Conservation (phyloP, 345 rosid genomes). For the Punica granatum region DNA sequence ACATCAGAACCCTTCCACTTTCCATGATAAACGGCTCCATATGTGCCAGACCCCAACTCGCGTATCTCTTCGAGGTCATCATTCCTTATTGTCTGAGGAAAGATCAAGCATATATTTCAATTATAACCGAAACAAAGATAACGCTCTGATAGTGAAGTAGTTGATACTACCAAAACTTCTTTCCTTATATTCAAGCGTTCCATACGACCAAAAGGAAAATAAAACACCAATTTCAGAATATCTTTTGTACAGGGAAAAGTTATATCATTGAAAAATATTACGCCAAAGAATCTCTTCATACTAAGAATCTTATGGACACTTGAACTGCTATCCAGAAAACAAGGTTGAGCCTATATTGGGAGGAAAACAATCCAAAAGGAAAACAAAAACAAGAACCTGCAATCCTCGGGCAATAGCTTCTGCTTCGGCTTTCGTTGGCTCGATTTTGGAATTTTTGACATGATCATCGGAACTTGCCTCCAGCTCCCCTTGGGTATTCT, state of each 20-base stretch:
- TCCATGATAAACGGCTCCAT: constrained; percentile 96
- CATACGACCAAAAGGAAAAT: background rate
- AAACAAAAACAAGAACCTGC: constrained; percentile 46
- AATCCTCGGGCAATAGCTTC: constrained; percentile 89
- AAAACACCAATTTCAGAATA: background rate
- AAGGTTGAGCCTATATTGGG: background rate
- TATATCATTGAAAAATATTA: background rate
- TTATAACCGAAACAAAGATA: background rate
- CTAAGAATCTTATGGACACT: background rate
- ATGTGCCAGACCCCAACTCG: constrained; percentile 88
- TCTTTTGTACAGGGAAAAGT: background rate
- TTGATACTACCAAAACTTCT: background rate
- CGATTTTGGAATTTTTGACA: constrained; percentile 52
- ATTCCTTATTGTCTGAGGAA: constrained; percentile 63
- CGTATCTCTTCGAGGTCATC: constrained; percentile 96
- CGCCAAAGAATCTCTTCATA: background rate
- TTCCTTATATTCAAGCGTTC: background rate
- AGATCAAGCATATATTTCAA: constrained; percentile 4
- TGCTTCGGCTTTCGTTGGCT: constrained; percentile 90
- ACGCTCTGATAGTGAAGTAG: background rate
- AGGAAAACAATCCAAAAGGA: background rate
- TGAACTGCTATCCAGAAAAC: constrained; percentile 1
- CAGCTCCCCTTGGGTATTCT: constrained; percentile 61
- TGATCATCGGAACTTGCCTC: constrained; percentile 65
- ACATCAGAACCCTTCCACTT: constrained; percentile 99